These are phyloP conservation scores for Linaria vulgaris DNA, from an alignment of 257 asterid genomes.

Conservation along the genomic window DNA sequence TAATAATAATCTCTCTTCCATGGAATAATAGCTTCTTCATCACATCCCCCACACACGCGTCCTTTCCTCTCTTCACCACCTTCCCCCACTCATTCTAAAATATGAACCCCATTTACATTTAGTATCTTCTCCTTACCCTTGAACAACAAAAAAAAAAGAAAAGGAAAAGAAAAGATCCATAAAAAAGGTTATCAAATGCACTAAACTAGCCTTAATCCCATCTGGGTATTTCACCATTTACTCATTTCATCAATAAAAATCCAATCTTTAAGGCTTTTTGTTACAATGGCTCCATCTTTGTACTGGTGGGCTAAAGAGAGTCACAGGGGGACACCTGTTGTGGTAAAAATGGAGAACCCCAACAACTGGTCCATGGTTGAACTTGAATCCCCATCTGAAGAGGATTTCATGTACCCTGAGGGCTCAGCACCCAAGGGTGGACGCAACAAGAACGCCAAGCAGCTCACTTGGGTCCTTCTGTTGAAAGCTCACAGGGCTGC, in stretches of 20 bases:
- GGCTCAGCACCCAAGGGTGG: conserved; percentile 51
- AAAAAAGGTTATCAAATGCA: neutral
- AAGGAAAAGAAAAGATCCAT: neutral
- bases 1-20: conserved; percentile 21
- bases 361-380: conserved; percentile 98
- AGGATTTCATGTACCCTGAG: conserved; percentile 57
- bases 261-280: neutral
- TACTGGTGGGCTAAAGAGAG: conserved; percentile 82
- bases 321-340: conserved; percentile 81
- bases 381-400: conserved; percentile 69
- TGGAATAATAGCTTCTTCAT: conserved; percentile 13
- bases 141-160: too few relatives aligned
- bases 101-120: too few relatives aligned
- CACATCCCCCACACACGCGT: conserved; percentile 19
- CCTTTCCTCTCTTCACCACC: conserved; percentile 13
- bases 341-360: conserved; percentile 92
- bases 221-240: neutral
- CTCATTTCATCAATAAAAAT: neutral
- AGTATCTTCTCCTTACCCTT: too few relatives aligned
- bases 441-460: conserved; percentile 91
- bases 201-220: neutral
- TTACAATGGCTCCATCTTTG: conserved; percentile 63
- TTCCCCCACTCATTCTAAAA: neutral
- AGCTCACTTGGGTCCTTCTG: conserved; percentile 90
- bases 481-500: conserved; percentile 89